A percentile compares a stretch with the other conserved stretches of the same genome.
phyloP scores from a whole-genome alignment of 1,139 yeast species.

The Saccharomycopsis hybrid region DNA sequence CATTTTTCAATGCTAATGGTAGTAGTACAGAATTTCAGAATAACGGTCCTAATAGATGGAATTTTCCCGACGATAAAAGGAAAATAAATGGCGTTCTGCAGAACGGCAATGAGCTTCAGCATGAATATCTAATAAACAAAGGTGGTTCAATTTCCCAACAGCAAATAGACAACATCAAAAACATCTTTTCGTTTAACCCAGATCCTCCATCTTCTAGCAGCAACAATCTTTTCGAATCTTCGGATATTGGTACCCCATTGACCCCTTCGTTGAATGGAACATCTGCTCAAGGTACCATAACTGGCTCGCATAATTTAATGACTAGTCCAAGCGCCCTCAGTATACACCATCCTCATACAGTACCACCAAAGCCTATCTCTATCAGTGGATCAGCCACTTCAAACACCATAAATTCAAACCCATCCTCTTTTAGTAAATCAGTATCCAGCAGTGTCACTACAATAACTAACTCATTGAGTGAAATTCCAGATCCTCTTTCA shows the following conservation, averaged over 20 bases:
- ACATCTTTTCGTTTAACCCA: constrained; percentile 16
- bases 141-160: constrained; percentile 6
- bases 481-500: background rate
- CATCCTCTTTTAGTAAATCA: background rate
- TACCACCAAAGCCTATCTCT: background rate
- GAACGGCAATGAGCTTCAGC: too few species aligned
- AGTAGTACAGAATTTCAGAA: too few species aligned
- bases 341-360: background rate
- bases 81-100: too few species aligned
- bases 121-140: background rate
- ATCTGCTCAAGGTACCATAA: background rate
- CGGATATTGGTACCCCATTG: constrained; percentile 9
- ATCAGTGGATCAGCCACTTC: background rate
- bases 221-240: background rate
- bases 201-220: background rate
- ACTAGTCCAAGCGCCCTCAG: constrained; percentile 2
- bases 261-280: constrained; percentile 1
- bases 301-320: background rate
- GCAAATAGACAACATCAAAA: constrained; percentile 17
- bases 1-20: too few species aligned
- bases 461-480: background rate
- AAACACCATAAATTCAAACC: background rate
- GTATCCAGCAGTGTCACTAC: background rate
- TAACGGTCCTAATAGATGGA: too few species aligned
- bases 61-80: too few species aligned